Evolutionary conservation across 176 grass and related monocot genomes (phyloP).

Genomic region (Triticum aestivum): IWGSC_CS_RefSeq_v2.1 NC_057801.1:202537264-202537763

Average conservation of each 20-base stretch:
- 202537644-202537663: not conserved
- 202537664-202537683: not conserved
- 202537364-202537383: slow-evolving; percentile 49
- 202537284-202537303: not conserved
- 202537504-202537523: not conserved
- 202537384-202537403: slow-evolving; percentile 78
- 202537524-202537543: not conserved
- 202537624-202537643: not conserved
- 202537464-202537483: not conserved
- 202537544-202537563: not conserved
- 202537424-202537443: slow-evolving; percentile 90
- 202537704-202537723: not conserved
- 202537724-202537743: not conserved
- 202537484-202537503: not conserved
- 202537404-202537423: slow-evolving; percentile 95
- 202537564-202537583: slow-evolving; percentile 89
- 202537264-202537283: not conserved
- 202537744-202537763: not conserved
- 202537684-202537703: not conserved
- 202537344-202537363: not conserved
- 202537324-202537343: not conserved
- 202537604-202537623: slow-evolving; percentile 61
- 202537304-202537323: not conserved
- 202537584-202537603: slow-evolving; percentile 95
- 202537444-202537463: slow-evolving; percentile 75